Evolutionary conservation across 2,329 filamentous ascomycete species (phyloP).

Genomic region (Fusarium guadeloupense): DNA sequence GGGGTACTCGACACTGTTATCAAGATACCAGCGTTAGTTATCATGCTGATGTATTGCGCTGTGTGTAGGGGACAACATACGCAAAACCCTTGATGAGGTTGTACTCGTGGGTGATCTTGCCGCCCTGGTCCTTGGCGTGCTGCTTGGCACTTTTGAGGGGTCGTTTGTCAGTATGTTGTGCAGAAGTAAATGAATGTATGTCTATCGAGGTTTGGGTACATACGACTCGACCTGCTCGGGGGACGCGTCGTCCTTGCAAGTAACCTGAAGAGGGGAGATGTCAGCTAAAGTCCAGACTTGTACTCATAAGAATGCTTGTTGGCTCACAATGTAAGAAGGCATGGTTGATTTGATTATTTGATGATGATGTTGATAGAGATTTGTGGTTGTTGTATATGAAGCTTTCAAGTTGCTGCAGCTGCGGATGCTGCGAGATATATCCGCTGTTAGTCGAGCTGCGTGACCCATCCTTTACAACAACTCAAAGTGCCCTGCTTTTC

Average conservation of each 20-base stretch:
- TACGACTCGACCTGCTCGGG: constrained; percentile 74
- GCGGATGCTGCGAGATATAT: constrained; percentile 41
- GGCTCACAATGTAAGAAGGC: constrained; percentile 66
- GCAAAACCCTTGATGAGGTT: constrained; percentile 90
- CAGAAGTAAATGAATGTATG: neutral
- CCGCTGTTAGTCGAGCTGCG: constrained; percentile 26
- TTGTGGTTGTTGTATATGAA: constrained; percentile 23
- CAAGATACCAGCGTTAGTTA: neutral
- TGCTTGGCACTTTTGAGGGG: constrained; percentile 74
- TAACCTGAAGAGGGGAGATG: constrained; percentile 66
- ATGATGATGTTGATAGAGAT: constrained; percentile 21
- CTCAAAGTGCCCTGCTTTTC: constrained; percentile 23
- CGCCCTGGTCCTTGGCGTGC: constrained; percentile 77
- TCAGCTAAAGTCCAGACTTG: constrained; percentile 15
- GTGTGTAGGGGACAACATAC: constrained; percentile 62
- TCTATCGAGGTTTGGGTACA: constrained; percentile 37
- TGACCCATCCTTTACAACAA: constrained; percentile 21
- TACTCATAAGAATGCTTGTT: neutral
- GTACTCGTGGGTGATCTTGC: constrained; percentile 85
- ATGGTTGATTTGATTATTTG: constrained; percentile 50
- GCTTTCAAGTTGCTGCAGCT: constrained; percentile 11
- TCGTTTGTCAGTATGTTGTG: neutral
- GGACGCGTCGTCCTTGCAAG: constrained; percentile 76
- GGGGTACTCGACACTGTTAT: constrained; percentile 74
- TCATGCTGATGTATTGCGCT: neutral